These are phyloP conservation scores for Panus rudis DNA, from an alignment of 768 basidiomycete species.

Conservation along the genomic window DNA sequence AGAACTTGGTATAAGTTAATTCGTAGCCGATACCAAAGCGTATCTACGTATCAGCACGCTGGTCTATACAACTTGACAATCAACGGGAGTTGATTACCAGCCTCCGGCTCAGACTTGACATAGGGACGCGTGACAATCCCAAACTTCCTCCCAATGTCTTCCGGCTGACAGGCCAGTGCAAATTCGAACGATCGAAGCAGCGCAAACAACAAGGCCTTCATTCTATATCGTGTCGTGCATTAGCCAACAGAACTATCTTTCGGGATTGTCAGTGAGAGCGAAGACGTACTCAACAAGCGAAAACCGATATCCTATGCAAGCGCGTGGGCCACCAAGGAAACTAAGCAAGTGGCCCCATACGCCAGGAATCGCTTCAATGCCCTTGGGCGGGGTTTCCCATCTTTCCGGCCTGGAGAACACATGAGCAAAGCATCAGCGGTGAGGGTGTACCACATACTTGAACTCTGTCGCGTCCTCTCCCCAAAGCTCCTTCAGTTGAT, in stretches of 20 bases:
- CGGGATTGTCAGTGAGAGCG: neutral
- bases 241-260: neutral
- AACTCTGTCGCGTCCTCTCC: conserved; percentile 56
- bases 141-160: conserved; percentile 12
- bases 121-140: conserved; percentile 16
- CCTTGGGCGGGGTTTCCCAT: conserved; percentile 31
- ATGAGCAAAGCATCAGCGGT: neutral
- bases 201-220: conserved; percentile 19
- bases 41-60: too few relatives aligned
- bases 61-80: conserved; percentile 8
- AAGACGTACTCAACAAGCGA: conserved; percentile 42
- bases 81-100: conserved; percentile 18
- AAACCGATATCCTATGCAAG: conserved; percentile 61
- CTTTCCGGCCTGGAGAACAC: conserved; percentile 21
- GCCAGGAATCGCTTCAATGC: conserved; percentile 43
- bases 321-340: conserved; percentile 56
- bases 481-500: conserved; percentile 47
- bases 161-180: conserved; percentile 18
- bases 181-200: conserved; percentile 21
- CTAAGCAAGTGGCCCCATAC: conserved; percentile 55
- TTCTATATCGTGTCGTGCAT: conserved; percentile 4
- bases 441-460: conserved; percentile 19
- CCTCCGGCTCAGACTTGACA: conserved; percentile 9
- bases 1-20: too few relatives aligned
- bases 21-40: too few relatives aligned